These are phyloP conservation scores for Vigna angularis DNA, from an alignment of 306 rosid species.

Conservation along the genomic window DNA sequence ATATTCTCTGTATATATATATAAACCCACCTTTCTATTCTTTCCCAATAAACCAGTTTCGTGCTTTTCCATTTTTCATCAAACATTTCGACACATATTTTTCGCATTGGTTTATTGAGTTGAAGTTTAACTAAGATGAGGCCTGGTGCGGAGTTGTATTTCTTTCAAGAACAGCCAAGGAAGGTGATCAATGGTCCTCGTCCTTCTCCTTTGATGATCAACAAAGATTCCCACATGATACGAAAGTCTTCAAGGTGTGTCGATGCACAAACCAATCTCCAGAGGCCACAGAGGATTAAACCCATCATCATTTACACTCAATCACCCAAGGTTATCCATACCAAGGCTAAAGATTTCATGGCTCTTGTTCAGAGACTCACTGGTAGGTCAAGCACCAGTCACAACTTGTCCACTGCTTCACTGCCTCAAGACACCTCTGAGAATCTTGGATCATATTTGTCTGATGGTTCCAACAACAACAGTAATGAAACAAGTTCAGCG, in stretches of 20 bases:
- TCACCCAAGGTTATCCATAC: slow-evolving; percentile 88
- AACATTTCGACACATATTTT: not conserved
- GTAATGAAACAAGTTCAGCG: slow-evolving; percentile 46
- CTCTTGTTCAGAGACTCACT: slow-evolving; percentile 87
- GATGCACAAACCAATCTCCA: not conserved
- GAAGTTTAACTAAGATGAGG: slow-evolving; percentile 39
- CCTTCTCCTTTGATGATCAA: slow-evolving; percentile 74
- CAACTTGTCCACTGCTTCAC: not conserved
- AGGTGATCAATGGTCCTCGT: slow-evolving; percentile 62
- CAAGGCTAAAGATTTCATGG: slow-evolving; percentile 77
- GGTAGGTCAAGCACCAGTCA: slow-evolving; percentile 51
- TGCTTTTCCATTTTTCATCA: not conserved
- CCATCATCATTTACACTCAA: slow-evolving; percentile 77
- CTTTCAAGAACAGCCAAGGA: slow-evolving; percentile 35
- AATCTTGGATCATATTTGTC: slow-evolving; percentile 48
- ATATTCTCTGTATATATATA: not conserved
- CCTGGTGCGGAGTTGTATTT: slow-evolving; percentile 39
- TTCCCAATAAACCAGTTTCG: slow-evolving; percentile 7
- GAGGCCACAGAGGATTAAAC: slow-evolving; percentile 49
- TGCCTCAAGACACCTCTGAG: slow-evolving; percentile 32
- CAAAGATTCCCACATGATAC: slow-evolving; percentile 54
- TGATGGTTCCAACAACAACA: slow-evolving; percentile 34
- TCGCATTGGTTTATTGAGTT: not conserved
- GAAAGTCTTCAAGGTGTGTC: slow-evolving; percentile 41
- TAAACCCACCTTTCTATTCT: not conserved